Base-by-base conservation (phyloP, 176 grass and related monocot species). In the Oryza australiensis region DNA sequence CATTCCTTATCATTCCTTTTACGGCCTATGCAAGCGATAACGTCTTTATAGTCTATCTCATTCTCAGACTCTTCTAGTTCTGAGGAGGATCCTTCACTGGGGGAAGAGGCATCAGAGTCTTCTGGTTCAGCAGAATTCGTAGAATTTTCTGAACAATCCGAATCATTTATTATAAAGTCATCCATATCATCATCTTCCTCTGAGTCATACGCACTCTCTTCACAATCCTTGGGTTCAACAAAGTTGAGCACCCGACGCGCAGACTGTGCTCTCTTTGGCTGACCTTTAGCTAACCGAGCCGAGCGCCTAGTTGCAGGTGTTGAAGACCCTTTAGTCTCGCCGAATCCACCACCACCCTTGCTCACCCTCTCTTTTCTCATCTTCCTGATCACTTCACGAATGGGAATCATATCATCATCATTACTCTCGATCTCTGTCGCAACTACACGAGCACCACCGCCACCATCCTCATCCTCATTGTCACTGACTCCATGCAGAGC, bases 141-240 rank as follows among this genome's bases (percentile, higher is more conserved):
- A 13, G 48, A 65, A 48, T 49, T 89, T 80, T 89, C 81, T 12
- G 63, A 65, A 85, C 64, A 82, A 70, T 71, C 85, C 0, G 5
- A 63, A 75, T 79, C 90, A 74, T 70, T 78, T 70, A 94, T 78
- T 66, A 94, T 94, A 80, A 97, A 97, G 6, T 84, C 85, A 62
- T 49, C 72, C 42, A 87, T 77, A 83, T 84, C 85, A 66, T 84
- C 66, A 12, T 62, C 93, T 66, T 92, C 93, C 18, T 85, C 77
- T 12, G 64, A 75, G 43, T 38, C 76, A 80, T 48, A 75, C 55
- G 62, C 78, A 10, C 82, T 78, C 63, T 83, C 65, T 85, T 92
- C 78, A 55, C 62, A 59, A 77, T 93, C 85, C 22, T 84, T 78
- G 9, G 91, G 26, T 63, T 90, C 77, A 87, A 40, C 29, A 70